These are phyloP conservation scores for Geranium rotundifolium DNA, from an alignment of 345 rosid genomes.

Conservation along the genomic window DNA sequence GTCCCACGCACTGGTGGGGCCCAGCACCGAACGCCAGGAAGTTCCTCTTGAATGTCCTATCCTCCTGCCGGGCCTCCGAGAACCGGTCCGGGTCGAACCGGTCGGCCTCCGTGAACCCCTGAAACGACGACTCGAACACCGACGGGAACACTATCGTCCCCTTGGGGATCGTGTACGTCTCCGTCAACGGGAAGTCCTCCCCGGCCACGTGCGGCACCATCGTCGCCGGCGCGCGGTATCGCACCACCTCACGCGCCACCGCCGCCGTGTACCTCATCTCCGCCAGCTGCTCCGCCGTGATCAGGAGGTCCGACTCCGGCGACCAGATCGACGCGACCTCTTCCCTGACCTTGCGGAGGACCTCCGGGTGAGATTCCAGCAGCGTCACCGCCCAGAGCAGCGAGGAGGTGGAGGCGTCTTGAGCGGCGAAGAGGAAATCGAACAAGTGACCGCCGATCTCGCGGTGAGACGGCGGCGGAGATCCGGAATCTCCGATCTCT, in stretches of 20 bases:
- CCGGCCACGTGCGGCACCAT: slow-evolving; percentile 78
- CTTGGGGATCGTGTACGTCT: slow-evolving; percentile 60
- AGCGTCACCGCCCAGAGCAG: slow-evolving; percentile 67
- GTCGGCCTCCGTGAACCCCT: slow-evolving; percentile 57
- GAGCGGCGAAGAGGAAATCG: slow-evolving; percentile 80
- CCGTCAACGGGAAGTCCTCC: slow-evolving; percentile 49
- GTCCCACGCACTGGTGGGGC: slow-evolving; percentile 87
- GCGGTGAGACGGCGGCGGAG: slow-evolving; percentile 25
- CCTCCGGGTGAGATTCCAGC: slow-evolving; percentile 70
- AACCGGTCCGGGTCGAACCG: slow-evolving; percentile 79
- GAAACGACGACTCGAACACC: slow-evolving; percentile 69
- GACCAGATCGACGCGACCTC: slow-evolving; percentile 68
- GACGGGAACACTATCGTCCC: slow-evolving; percentile 82
- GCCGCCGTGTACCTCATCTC: slow-evolving; percentile 73
- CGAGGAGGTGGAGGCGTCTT: slow-evolving; percentile 87
- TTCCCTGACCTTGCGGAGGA: slow-evolving; percentile 42
- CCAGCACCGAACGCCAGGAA: slow-evolving; percentile 79
- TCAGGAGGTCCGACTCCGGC: slow-evolving; percentile 43
- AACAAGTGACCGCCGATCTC: slow-evolving; percentile 66
- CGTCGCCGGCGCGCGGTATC: slow-evolving; percentile 73
- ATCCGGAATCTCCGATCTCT: slow-evolving; percentile 28
- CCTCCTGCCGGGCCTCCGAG: slow-evolving; percentile 48
- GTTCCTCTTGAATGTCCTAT: slow-evolving; percentile 39
- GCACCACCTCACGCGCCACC: slow-evolving; percentile 79
- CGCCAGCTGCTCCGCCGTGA: slow-evolving; percentile 48